phyloP scores from a whole-genome alignment of 1,284 basidiomycete species.

The Schizophyllum amplum region DNA sequence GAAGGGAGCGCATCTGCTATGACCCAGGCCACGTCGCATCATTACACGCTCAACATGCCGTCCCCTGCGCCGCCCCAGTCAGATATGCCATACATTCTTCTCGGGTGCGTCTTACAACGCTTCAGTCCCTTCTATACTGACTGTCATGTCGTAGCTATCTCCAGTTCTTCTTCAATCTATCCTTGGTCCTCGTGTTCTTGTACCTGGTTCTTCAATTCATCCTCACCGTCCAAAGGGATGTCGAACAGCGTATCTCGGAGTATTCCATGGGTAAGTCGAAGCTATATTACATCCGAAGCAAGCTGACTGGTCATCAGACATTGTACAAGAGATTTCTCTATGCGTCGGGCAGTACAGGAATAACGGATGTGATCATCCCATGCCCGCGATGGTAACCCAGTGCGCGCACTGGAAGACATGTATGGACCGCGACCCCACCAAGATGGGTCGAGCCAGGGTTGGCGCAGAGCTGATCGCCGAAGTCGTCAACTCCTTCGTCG shows the following conservation, averaged over 20 bases:
- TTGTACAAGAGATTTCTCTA: constrained; percentile 82
- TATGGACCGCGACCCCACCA: constrained; percentile 89
- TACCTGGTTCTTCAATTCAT: constrained; percentile 84
- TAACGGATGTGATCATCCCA: constrained; percentile 77
- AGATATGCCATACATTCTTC: constrained; percentile 65
- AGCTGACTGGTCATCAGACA: constrained; percentile 40
- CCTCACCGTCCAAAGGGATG: constrained; percentile 84
- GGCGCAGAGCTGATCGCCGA: constrained; percentile 94
- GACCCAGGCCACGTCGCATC: constrained; percentile 58
- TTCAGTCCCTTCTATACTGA: constrained; percentile 11
- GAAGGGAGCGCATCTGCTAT: constrained; percentile 29
- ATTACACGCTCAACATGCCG: constrained; percentile 75
- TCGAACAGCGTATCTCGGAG: constrained; percentile 82
- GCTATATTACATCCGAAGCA: background rate
- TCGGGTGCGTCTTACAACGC: constrained; percentile 48
- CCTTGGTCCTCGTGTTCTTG: constrained; percentile 76
- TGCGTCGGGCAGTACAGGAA: constrained; percentile 75
- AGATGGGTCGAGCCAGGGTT: constrained; percentile 83
- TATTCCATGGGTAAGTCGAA: constrained; percentile 73
- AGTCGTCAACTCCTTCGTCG: constrained; percentile 93
- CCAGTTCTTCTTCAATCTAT: constrained; percentile 93
- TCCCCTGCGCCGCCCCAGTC: constrained; percentile 44
- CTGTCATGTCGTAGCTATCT: constrained; percentile 56
- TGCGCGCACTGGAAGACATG: constrained; percentile 92
- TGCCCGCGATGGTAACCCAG: constrained; percentile 80